These are phyloP conservation scores for Phytophthora capsici DNA, from an alignment of 352 stramenopile genomes.

Conservation along the genomic window DNA sequence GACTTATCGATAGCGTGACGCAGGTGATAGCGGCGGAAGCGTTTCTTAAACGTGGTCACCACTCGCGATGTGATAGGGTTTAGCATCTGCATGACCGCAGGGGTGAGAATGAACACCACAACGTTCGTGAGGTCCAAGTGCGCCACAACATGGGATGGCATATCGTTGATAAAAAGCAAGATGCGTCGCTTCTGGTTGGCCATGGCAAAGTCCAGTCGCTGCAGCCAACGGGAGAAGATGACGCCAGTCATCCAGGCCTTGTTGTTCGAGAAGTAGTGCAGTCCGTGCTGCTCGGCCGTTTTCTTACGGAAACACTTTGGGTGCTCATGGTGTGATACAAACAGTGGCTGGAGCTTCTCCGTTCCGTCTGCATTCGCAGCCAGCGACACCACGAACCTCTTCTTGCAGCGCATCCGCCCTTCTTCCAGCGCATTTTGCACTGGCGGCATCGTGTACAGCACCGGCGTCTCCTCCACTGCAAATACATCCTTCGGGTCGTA, in stretches of 20 bases:
- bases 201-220: slow-evolving; percentile 84
- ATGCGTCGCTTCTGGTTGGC: slow-evolving; percentile 77
- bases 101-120: slow-evolving; percentile 65
- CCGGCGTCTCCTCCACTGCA: slow-evolving; percentile 73
- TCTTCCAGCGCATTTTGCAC: slow-evolving; percentile 53
- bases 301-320: slow-evolving; percentile 84
- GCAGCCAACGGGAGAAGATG: slow-evolving; percentile 85
- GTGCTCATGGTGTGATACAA: slow-evolving; percentile 81
- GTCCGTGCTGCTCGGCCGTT: slow-evolving; percentile 72
- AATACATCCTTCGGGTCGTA: slow-evolving; percentile 80
- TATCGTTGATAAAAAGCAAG: slow-evolving; percentile 80
- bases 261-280: slow-evolving; percentile 87
- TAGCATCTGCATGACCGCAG: slow-evolving; percentile 57
- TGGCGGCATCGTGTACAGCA: slow-evolving; percentile 77
- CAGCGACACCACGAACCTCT: slow-evolving; percentile 72
- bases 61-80: slow-evolving; percentile 74
- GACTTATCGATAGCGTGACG: slow-evolving; percentile 67
- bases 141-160: slow-evolving; percentile 75
- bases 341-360: slow-evolving; percentile 81
- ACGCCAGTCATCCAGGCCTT: slow-evolving; percentile 87
- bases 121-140: slow-evolving; percentile 83
- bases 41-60: slow-evolving; percentile 74
- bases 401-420: slow-evolving; percentile 66
- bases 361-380: slow-evolving; percentile 74
- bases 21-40: slow-evolving; percentile 76